Conservation (phyloP, 768 basidiomycete genomes). For the Xerocomus brunneocitrinus region DNA sequence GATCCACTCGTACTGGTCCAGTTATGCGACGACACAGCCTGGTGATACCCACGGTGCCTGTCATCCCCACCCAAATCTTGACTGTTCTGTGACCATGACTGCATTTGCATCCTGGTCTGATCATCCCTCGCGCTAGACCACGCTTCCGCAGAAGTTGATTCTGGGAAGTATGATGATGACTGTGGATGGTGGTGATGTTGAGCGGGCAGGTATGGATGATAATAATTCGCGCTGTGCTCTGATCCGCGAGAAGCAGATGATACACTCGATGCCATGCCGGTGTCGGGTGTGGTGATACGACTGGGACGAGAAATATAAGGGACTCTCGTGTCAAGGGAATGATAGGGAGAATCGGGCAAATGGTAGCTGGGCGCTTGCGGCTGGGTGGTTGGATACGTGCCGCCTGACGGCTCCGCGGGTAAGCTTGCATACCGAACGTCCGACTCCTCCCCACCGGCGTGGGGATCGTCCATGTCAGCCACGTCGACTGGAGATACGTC, state of each 20-base stretch:
- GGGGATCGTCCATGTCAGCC: constrained; percentile 21
- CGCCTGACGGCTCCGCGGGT: constrained; percentile 18
- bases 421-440: constrained; percentile 19
- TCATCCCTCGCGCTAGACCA: constrained; percentile 24
- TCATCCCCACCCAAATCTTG: constrained; percentile 23
- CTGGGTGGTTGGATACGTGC: constrained; percentile 10
- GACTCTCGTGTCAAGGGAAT: constrained; percentile 23
- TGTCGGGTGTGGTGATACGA: constrained; percentile 27
- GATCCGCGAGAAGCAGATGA: constrained; percentile 25
- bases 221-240: constrained; percentile 23
- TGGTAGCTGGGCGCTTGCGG: constrained; percentile 24
- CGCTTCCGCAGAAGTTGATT: constrained; percentile 16
- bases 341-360: constrained; percentile 21
- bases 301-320: constrained; percentile 27
- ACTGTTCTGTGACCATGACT: constrained; percentile 25
- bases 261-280: constrained; percentile 13
- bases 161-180: constrained; percentile 22
- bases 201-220: constrained; percentile 21
- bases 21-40: constrained; percentile 21
- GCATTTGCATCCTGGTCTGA: constrained; percentile 16
- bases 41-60: constrained; percentile 30
- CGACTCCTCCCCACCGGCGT: constrained; percentile 7
- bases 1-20: constrained; percentile 21
- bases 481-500: constrained; percentile 40
- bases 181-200: constrained; percentile 25